Base-by-base conservation (phyloP, 2,329 filamentous ascomycete species). In the Hirsutella thompsonii region DNA sequence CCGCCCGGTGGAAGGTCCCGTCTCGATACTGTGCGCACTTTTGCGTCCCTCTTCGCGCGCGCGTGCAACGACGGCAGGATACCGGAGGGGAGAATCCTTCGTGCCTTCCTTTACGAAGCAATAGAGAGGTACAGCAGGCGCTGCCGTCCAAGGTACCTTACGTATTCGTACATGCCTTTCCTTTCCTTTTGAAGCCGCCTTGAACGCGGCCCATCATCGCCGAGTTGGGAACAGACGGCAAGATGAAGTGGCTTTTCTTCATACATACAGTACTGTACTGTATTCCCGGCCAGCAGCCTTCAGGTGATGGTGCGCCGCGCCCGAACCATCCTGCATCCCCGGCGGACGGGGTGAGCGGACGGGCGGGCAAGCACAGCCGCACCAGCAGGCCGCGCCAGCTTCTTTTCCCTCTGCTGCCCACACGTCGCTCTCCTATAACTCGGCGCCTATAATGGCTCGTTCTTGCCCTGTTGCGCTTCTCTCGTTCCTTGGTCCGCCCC, bases 311-410 rank as follows among this genome's bases (percentile, higher is more conserved):
- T 34, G 29, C 29, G 29, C 29, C 32, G 32, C 32, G 32, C 32
- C 38, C 29, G 38, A 39, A 21, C 19, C 30, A 20, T n/a, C 32
- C 32, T 34, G 32, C 32, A 34, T 34, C n/a, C 32, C 32, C 32
- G 32, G 32, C 32, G 14, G 32, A 34, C 32, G 32, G 16, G 13
- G 32, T 18, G 32, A 16, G 32, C 32, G 32, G 32, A 18, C 32
- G 14, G 32, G 14, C 32, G 32, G 32, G 32, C 13, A 20, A 35
- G 30, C 38, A 28, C 38, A 28, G 38, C 38, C 38, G 38, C 38
- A 32, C 20, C 38, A n/a, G n/a, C n/a, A 34, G 38, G 20, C 30
- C 38, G 29, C 28, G 38, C 34, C 34, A 36, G 34, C 38, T 39
- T n/a, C 8, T 16, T n/a, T 16, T n/a, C 30, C 13, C 30, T 16